phyloP scores from a whole-genome alignment of 352 stramenopile genomes.

The Pythium rishiriense region DNA sequence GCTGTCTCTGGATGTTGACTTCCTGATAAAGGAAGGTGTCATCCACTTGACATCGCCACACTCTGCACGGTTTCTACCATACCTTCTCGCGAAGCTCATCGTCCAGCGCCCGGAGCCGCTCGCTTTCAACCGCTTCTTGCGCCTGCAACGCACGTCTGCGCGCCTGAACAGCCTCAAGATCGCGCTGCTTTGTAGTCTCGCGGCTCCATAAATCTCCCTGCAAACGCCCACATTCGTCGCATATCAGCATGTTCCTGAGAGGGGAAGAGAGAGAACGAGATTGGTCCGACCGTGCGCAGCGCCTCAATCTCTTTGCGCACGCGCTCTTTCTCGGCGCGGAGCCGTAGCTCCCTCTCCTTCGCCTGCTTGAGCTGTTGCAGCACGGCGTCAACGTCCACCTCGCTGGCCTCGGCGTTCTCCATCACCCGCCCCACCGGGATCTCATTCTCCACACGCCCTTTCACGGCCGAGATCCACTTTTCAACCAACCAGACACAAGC shows the following conservation, averaged over 20 bases:
- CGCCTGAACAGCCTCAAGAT: constrained; percentile 42
- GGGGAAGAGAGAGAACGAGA: too few relatives aligned
- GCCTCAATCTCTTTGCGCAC: constrained; percentile 54
- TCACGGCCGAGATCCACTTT: background rate
- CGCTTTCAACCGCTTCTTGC: constrained; percentile 33
- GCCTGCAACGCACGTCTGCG: constrained; percentile 39
- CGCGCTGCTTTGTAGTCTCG: constrained; percentile 44
- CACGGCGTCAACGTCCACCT: constrained; percentile 60
- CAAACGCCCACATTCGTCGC: background rate
- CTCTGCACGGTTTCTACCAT: background rate
- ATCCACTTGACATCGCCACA: background rate
- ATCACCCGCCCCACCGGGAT: background rate
- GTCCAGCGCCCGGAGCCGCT: constrained; percentile 36
- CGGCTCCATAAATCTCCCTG: constrained; percentile 45
- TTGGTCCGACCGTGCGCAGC: constrained; percentile 35
- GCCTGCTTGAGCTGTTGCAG: constrained; percentile 48
- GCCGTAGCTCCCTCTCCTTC: constrained; percentile 65
- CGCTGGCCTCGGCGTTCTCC: constrained; percentile 10
- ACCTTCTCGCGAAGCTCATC: constrained; percentile 34
- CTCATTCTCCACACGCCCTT: background rate
- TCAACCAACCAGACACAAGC: constrained; percentile 12
- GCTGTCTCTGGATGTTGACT: constrained; percentile 7
- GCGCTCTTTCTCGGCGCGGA: constrained; percentile 69
- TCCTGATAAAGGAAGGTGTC: background rate
- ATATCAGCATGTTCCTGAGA: background rate